Evolutionary conservation across 495 filamentous ascomycete species (phyloP).

Genomic region (Penicillium coprophilum): DNA sequence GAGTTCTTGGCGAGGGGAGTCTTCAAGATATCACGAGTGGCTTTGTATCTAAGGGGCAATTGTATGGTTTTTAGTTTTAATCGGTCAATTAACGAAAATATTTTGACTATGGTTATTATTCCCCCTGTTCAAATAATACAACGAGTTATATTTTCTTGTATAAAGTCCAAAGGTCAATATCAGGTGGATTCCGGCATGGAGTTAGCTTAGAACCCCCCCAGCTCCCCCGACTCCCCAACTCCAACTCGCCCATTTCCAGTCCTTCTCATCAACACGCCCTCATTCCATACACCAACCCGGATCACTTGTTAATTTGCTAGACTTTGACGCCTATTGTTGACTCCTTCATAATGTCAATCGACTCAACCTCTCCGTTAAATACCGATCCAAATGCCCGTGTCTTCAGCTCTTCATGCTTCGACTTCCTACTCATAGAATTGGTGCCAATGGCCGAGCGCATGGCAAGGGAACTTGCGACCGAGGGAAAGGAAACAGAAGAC

Average conservation of each 20-base stretch:
- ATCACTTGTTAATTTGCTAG: not conserved
- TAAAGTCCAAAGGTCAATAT: not conserved
- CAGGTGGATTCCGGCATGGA: not conserved
- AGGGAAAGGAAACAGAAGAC: conserved; percentile 56
- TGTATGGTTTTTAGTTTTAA: conserved; percentile 1
- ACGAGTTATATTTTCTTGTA: not conserved
- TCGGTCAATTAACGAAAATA: not conserved
- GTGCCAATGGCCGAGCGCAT: conserved; percentile 92
- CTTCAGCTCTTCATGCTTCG: conserved; percentile 77
- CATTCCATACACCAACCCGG: not conserved
- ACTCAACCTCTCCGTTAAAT: conserved; percentile 63
- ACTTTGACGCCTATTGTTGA: not conserved
- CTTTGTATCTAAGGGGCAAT: not conserved
- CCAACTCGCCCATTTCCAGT: not conserved
- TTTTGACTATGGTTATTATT: not conserved
- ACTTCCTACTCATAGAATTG: conserved; percentile 93
- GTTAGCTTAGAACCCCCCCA: not conserved
- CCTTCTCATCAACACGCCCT: not conserved
- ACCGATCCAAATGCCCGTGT: conserved; percentile 74
- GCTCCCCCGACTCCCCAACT: not conserved
- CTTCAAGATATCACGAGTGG: conserved; percentile 2
- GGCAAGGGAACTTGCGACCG: conserved; percentile 38
- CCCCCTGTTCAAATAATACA: not conserved
- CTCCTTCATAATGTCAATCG: conserved; percentile 67
- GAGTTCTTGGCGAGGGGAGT: conserved; percentile 24